A percentile compares a stretch with the other conserved stretches of the same genome.
phyloP scores from a whole-genome alignment of 2,329 filamentous ascomycete genomes.

The Trichoderma sp. region DNA sequence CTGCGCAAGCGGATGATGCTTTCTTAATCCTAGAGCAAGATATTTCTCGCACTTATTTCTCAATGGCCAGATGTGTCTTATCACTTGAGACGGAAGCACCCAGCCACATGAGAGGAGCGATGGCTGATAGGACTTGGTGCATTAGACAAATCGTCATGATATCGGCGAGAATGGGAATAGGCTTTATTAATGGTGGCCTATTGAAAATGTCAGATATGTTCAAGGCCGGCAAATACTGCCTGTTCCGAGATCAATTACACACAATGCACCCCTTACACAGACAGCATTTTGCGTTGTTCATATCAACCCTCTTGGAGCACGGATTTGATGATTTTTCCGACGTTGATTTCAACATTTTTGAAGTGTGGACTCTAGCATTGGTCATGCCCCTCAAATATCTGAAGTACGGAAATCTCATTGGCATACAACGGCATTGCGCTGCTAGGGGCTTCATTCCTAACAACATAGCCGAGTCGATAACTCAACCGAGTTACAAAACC shows the following conservation, averaged over 20 bases:
- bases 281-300: slow-evolving; percentile 49
- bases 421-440: slow-evolving; percentile 42
- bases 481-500: slow-evolving; percentile 45
- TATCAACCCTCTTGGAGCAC: slow-evolving; percentile 47
- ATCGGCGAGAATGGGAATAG: slow-evolving; percentile 44
- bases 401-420: slow-evolving; percentile 49
- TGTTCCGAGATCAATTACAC: slow-evolving; percentile 46
- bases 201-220: slow-evolving; percentile 46
- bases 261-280: slow-evolving; percentile 41
- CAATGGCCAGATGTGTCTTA: slow-evolving; percentile 43
- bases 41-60: slow-evolving; percentile 46
- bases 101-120: slow-evolving; percentile 20
- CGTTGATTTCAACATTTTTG: slow-evolving; percentile 43
- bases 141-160: slow-evolving; percentile 45
- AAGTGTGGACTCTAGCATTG: slow-evolving; percentile 53
- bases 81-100: slow-evolving; percentile 21
- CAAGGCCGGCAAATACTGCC: slow-evolving; percentile 44
- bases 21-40: slow-evolving; percentile 47
- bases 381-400: slow-evolving; percentile 47
- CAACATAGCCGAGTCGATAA: slow-evolving; percentile 35
- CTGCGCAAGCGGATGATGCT: slow-evolving; percentile 46
- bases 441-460: slow-evolving; percentile 44
- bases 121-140: slow-evolving; percentile 32
- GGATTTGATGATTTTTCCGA: slow-evolving; percentile 47
- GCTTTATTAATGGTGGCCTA: slow-evolving; percentile 45